phyloP scores from a whole-genome alignment of 2,329 filamentous ascomycete species.

The Pseudogymnoascus sp. region DNA sequence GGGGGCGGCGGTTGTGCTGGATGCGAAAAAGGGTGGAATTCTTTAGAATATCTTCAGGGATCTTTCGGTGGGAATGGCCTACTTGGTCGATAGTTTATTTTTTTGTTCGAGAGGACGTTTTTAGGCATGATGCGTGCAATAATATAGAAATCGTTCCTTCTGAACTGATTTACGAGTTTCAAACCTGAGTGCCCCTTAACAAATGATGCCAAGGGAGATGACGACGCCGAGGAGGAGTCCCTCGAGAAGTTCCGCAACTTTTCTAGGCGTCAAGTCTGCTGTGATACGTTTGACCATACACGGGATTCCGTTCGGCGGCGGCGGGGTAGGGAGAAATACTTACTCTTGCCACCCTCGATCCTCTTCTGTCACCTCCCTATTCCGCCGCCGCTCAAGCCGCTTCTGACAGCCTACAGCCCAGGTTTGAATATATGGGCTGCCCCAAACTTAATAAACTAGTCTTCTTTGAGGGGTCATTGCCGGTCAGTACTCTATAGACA shows the following conservation, averaged over 20 bases:
- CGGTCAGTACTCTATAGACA: not conserved
- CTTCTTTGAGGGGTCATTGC: not conserved
- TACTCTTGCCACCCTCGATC: no score
- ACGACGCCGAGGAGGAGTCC: no score
- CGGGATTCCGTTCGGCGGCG: no score
- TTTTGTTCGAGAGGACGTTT: not conserved
- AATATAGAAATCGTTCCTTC: not conserved
- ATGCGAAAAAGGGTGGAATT: not conserved
- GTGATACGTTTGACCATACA: no score
- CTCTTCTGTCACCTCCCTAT: no score
- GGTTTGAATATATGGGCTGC: no score
- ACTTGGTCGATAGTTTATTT: not conserved
- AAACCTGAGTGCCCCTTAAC: not conserved
- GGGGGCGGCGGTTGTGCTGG: not conserved
- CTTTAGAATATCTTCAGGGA: not conserved
- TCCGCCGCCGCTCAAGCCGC: no score
- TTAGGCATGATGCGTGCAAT: not conserved
- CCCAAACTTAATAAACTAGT: not conserved
- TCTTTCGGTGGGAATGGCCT: not conserved
- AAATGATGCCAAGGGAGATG: no score
- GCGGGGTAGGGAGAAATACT: no score
- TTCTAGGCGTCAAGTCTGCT: no score
- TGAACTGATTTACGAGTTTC: not conserved
- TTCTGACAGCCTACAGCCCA: no score
- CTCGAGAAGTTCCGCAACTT: no score